Evolutionary conservation across 768 basidiomycete genomes (phyloP).

Genomic region (Boletus rubroflammeus): DNA sequence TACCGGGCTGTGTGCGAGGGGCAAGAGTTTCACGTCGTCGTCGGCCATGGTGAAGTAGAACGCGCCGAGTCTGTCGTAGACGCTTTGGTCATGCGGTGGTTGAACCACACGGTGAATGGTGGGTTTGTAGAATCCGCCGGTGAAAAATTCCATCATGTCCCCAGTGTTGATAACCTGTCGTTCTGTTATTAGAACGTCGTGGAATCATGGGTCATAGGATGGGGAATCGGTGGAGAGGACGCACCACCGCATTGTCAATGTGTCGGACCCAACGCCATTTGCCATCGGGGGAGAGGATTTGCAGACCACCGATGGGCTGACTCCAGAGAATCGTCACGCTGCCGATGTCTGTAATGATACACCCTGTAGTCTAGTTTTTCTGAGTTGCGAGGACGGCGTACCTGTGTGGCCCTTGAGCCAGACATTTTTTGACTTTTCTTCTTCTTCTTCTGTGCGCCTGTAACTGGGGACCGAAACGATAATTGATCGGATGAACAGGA

Average conservation of each 20-base stretch:
- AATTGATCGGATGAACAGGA: background rate
- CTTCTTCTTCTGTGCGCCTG: constrained; percentile 48
- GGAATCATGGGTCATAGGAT: background rate
- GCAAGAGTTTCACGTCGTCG: constrained; percentile 45
- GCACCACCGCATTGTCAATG: constrained; percentile 52
- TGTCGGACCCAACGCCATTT: constrained; percentile 59
- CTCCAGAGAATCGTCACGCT: constrained; percentile 56
- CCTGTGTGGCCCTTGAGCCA: constrained; percentile 61
- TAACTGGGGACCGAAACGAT: constrained; percentile 32
- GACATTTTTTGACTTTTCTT: constrained; percentile 47
- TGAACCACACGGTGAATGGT: constrained; percentile 61
- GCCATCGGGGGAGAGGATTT: constrained; percentile 50
- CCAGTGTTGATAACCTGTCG: constrained; percentile 57
- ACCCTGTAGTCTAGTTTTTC: constrained; percentile 10
- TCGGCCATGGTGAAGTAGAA: constrained; percentile 56
- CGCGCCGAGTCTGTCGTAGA: constrained; percentile 46
- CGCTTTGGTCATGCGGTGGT: constrained; percentile 51
- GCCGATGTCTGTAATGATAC: constrained; percentile 51
- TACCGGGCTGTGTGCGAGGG: constrained; percentile 45
- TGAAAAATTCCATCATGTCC: constrained; percentile 55
- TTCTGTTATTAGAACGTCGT: background rate
- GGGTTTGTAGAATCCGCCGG: constrained; percentile 53
- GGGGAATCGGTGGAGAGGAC: background rate
- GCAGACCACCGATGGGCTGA: constrained; percentile 55
- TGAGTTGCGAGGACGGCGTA: constrained; percentile 13